phyloP scores from a whole-genome alignment of 371 early-diverging fungal genomes.

The Nematocida sp. region DNA sequence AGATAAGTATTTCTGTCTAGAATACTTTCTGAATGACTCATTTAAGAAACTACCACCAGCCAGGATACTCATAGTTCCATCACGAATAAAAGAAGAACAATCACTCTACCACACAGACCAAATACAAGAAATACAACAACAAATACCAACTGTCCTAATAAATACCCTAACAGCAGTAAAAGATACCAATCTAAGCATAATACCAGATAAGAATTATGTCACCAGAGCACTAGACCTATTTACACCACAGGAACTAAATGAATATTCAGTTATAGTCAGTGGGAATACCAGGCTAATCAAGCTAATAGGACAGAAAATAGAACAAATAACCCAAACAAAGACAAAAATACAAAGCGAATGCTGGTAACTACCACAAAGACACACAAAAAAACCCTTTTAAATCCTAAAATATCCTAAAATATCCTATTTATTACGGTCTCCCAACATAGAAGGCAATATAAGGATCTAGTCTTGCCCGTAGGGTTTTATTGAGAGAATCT shows the following conservation, averaged over 20 bases:
- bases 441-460: too few relatives aligned
- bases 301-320: slow-evolving; percentile 25
- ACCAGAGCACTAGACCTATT: slow-evolving; percentile 50
- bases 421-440: too few relatives aligned
- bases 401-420: too few relatives aligned
- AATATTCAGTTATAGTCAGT: slow-evolving; percentile 57
- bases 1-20: too few relatives aligned
- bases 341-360: slow-evolving; percentile 59
- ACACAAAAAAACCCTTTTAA: too few relatives aligned
- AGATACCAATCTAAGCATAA: slow-evolving; percentile 10
- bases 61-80: slow-evolving; percentile 1
- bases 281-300: slow-evolving; percentile 55
- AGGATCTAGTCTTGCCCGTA: too few relatives aligned
- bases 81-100: slow-evolving; percentile 1
- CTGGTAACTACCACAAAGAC: too few relatives aligned
- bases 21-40: too few relatives aligned
- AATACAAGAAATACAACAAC: too few relatives aligned
- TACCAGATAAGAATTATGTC: slow-evolving; percentile 44
- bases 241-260: slow-evolving; percentile 42
- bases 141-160: too few relatives aligned
- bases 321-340: slow-evolving; percentile 32
- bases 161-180: neutral
- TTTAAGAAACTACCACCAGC: too few relatives aligned
- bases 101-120: neutral
- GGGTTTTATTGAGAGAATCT: too few relatives aligned